A percentile compares a stretch with the other conserved stretches of the same genome.
Conservation (phyloP, 2,329 filamentous ascomycete genomes). For the Fusarium sp. region DNA sequence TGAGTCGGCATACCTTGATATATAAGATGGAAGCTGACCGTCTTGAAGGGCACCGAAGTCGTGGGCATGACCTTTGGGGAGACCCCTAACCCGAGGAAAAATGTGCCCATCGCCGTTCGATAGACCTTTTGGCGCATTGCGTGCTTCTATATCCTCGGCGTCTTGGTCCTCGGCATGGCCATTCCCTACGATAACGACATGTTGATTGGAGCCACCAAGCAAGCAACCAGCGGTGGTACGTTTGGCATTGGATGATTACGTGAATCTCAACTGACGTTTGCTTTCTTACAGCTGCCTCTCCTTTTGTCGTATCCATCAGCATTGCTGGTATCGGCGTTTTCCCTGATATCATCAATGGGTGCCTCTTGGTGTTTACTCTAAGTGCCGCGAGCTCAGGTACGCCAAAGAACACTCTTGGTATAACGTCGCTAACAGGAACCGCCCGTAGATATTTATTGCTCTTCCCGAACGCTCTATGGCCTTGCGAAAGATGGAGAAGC, state of each 20-base stretch:
- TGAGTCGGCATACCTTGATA: neutral
- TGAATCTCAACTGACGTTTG: neutral
- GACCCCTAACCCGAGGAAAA: conserved; percentile 39
- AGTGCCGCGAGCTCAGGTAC: conserved; percentile 36
- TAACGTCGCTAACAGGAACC: neutral
- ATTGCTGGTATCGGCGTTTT: conserved; percentile 33
- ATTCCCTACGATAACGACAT: conserved; percentile 39
- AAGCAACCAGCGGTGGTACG: conserved; percentile 25
- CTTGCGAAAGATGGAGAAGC: conserved; percentile 55
- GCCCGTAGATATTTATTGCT: conserved; percentile 48
- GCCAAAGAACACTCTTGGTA: conserved; percentile 58
- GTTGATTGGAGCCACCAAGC: conserved; percentile 24
- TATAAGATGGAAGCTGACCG: neutral
- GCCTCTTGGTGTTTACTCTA: conserved; percentile 39
- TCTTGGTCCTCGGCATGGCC: conserved; percentile 40
- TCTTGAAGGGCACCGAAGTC: conserved; percentile 16
- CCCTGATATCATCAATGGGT: conserved; percentile 40
- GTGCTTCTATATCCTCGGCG: conserved; percentile 42
- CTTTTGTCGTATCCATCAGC: conserved; percentile 41
- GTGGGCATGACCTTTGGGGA: conserved; percentile 36
- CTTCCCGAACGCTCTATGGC: conserved; percentile 53
- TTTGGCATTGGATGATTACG: neutral
- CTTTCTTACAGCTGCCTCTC: conserved; percentile 25
- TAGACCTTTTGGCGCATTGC: conserved; percentile 44
- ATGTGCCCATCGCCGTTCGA: conserved; percentile 37